Base-by-base conservation (phyloP, 108 stramenopile species). In the Bacterosira constricta region DNA sequence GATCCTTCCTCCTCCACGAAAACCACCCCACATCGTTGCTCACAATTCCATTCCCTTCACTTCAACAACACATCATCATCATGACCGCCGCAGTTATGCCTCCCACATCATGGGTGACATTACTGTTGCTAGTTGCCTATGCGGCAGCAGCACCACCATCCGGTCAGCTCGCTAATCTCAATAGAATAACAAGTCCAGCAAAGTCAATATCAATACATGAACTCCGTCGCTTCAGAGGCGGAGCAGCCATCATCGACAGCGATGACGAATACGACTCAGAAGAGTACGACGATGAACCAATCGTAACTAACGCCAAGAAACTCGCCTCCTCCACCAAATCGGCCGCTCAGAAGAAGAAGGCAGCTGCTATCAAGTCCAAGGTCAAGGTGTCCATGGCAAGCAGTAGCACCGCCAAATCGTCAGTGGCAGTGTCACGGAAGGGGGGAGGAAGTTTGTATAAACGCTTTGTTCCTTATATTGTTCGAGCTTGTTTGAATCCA, bases 401-500 rank as follows among this genome's bases (percentile, higher is more conserved):
- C n/a, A n/a, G n/a, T n/a, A n/a, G n/a, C n/a, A n/a, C n/a, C n/a
- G n/a, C n/a, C n/a, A n/a, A n/a, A n/a, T n/a, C n/a, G n/a, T n/a
- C n/a, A n/a, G n/a, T n/a, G n/a, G n/a, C n/a, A n/a, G n/a, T n/a
- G n/a, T n/a, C n/a, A n/a, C n/a, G n/a, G n/a, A n/a, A 75, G 35
- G 44, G 44, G 1, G 29, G 46, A 32, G 36, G 32, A 10, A 73
- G 34, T 38, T 34, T 72, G 38, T 86, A 89, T 42, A 80, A 62
- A 39, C 74, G 85, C n/a, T 45, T 69, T 34, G 66, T 94, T 31
- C 93, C 93, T 17, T 90, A 94, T 62, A 90, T 94, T 42, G 20
- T 94, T 27, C 66, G 83, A 46, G 93, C 90, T n/a, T 88, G 75
- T 44, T 45, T 91, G 62, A 94, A 92, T 81, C 93, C 93, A 12